Base-by-base conservation (phyloP, 768 basidiomycete genomes). In the Coprinellus aureogranulatus region DNA sequence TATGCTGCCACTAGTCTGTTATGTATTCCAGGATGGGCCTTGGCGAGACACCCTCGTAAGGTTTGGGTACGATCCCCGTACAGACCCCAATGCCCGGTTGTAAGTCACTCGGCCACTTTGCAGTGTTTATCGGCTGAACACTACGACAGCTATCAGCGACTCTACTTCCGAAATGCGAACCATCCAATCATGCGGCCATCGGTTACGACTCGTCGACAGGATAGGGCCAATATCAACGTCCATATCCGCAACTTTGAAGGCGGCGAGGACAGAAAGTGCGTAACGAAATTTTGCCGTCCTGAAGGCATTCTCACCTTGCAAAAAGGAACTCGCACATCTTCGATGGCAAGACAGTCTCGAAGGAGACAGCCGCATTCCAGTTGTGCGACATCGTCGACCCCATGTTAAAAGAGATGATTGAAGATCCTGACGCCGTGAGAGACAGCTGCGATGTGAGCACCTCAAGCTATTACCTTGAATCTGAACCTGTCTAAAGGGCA, bases 341-440 rank as follows among this genome's bases (percentile, higher is more conserved):
- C 63, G 93, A 99, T 68, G 97, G 96, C 0, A 68, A 83, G 57
- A 83, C 82, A 6, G 71, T 93, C 46, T 85, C 88, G 45, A 87
- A 89, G 63, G 90, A 96, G 69, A 89, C 92, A 0, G 94, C 93
- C 1, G 91, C 93, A 18, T 99, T 92, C 74, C 97, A 98, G 70
- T 78, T 99, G 5, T 91, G 91, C 69, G 97, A 99, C 69, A 90
- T 99, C 61, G 73, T 79, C 6, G 97, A 99, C 68, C 85, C 87
- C 5, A 88, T 94, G 81, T 72, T 97, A 48, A 84, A 84, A 62
- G 78, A 78, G 37, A 88, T 95, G 83, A 91, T 98, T 52, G 81
- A 89, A 59, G 84, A 89, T 57, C 78, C 84, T 4, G 80, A 84
- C 16, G 87, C 84, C 45, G 73, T 90, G 18, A 82, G 86, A 31